Base-by-base conservation (phyloP, 148 eudicot genomes). In the Vaccinium corymbosum region DNA sequence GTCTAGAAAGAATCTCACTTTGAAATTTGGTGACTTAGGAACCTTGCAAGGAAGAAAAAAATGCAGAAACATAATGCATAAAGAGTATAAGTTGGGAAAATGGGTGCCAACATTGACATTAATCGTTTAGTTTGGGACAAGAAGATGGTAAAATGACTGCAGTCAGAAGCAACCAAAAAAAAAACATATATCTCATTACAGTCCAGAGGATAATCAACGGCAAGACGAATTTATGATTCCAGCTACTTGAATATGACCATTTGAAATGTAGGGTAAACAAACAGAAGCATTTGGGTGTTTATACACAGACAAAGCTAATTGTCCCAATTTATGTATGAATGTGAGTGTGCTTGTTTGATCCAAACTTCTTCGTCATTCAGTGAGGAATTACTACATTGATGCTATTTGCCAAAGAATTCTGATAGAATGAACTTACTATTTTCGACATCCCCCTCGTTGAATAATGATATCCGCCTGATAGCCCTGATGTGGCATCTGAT, bases 1-100 rank as follows among this genome's bases (percentile, higher is more conserved):
- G 38, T 92, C 74, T 57, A 92, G 73, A 0, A 87, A 85, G 83
- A 90, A 86, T 35, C 32, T 87, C 68, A 92, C 95, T 79, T 80
- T 89, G 85, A 92, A 92, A 81, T 91, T 82, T 16, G 95, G 95
- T 10, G 93, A 91, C 79, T 87, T 76, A 15, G 91, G 89, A 12
- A 90, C 61, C 93, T 92, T 79, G 80, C 16, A 19, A 6, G 29
- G 55, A 75, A 75, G 25, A 71, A 46, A n/a, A 22, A 49, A 1
- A 32, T 32, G 35, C 35, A 32, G 35, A 35, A 35, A 35, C 38
- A 35, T 2, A 35, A 35, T 35, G 38, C 3, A 61, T 61, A 20
- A 9, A 61, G 68, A 25, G n/a, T n/a, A 61, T 61, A 61, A 61
- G 27, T n/a, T 20, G 11, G 27, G 4, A 0, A 55, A 61, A 61